phyloP scores from a whole-genome alignment of 2,329 filamentous ascomycete genomes.

The Decorospora gaudefroyi region DNA sequence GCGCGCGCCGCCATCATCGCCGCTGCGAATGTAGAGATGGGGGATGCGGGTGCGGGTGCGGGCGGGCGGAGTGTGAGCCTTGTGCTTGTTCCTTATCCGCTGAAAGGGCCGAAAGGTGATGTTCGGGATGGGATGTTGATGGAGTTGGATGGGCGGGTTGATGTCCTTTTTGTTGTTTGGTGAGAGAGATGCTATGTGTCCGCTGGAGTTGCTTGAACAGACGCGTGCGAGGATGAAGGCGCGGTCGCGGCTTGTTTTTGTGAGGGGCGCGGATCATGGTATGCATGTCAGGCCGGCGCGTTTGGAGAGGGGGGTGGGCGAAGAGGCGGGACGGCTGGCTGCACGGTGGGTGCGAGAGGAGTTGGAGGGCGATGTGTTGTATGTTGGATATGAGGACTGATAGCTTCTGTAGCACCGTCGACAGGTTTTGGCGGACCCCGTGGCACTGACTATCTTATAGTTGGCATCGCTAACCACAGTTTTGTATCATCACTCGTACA shows the following conservation, averaged over 20 bases:
- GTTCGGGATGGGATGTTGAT: slow-evolving; percentile 48
- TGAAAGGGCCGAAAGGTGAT: slow-evolving; percentile 45
- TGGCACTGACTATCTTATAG: too few species aligned
- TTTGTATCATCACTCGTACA: too few species aligned
- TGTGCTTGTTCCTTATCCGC: slow-evolving; percentile 50
- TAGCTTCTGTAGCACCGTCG: too few species aligned
- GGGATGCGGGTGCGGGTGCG: too few species aligned
- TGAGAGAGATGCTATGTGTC: slow-evolving; percentile 33
- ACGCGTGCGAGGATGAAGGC: slow-evolving; percentile 48
- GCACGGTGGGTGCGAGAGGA: slow-evolving; percentile 40
- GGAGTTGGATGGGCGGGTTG: slow-evolving; percentile 32
- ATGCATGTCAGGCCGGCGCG: slow-evolving; percentile 45
- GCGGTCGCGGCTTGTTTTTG: slow-evolving; percentile 43
- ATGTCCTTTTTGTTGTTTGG: slow-evolving; percentile 51
- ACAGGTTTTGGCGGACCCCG: too few species aligned
- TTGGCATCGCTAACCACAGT: too few species aligned
- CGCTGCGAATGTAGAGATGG: slow-evolving; percentile 11
- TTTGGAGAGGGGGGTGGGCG: slow-evolving; percentile 34
- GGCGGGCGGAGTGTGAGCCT: slow-evolving; percentile 32
- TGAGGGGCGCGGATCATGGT: slow-evolving; percentile 49
- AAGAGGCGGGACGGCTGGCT: slow-evolving; percentile 42
- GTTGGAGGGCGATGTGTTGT: slow-evolving; percentile 5
- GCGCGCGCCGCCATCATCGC: slow-evolving; percentile 51
- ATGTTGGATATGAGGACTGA: too few species aligned
- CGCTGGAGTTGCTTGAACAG: slow-evolving; percentile 23